Conservation (phyloP, 805 yeast species). For the Ogataea paradorogensis region DNA sequence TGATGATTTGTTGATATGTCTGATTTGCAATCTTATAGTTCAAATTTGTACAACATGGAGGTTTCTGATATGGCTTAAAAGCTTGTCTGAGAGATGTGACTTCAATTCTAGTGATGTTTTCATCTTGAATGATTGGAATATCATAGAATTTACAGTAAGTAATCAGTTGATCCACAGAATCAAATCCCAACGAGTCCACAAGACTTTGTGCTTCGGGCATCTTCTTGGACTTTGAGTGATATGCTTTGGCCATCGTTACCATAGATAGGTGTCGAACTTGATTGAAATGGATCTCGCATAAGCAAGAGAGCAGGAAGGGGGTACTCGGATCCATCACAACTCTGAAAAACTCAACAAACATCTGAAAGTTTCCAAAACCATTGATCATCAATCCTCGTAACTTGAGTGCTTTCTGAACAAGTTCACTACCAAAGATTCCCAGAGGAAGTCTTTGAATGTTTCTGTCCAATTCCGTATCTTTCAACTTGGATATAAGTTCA, state of each 20-base stretch:
- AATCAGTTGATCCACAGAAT: constrained; percentile 48
- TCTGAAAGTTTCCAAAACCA: constrained; percentile 59
- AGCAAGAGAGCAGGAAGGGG: constrained; percentile 69
- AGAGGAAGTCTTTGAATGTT: constrained; percentile 67
- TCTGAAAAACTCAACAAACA: constrained; percentile 64
- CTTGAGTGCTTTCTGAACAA: constrained; percentile 69
- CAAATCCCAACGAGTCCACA: constrained; percentile 60
- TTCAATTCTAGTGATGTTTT: constrained; percentile 35
- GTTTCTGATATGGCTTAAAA: constrained; percentile 36
- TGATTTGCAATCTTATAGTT: constrained; percentile 37
- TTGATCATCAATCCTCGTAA: constrained; percentile 66
- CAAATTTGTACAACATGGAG: constrained; percentile 43
- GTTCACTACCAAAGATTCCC: constrained; percentile 47
- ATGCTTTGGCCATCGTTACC: constrained; percentile 59
- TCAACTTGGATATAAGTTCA: constrained; percentile 69
- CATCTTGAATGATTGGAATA: constrained; percentile 39
- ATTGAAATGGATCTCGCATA: constrained; percentile 76
- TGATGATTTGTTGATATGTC: constrained; percentile 36
- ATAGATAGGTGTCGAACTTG: constrained; percentile 75
- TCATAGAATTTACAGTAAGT: constrained; percentile 65
- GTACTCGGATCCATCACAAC: constrained; percentile 44
- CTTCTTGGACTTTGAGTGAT: constrained; percentile 70
- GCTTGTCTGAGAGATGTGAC: constrained; percentile 39
- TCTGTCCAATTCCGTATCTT: constrained; percentile 83
- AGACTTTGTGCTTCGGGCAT: constrained; percentile 47